Evolutionary conservation across 2,329 filamentous ascomycete genomes (phyloP).

Genomic region (Neopestalotiopsis clavispora): DNA sequence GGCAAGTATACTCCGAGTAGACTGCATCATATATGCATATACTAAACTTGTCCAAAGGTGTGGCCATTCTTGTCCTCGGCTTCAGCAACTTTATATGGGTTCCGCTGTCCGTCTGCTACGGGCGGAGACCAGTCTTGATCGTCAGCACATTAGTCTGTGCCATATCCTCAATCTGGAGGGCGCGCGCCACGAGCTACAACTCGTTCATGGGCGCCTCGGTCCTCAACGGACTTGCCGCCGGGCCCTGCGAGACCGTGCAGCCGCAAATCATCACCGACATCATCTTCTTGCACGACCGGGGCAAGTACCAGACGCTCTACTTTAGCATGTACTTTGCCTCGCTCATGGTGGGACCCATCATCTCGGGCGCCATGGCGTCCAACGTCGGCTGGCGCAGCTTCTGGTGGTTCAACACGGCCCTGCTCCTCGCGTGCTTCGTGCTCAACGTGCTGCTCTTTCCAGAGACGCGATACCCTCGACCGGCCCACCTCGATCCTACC

Average conservation of each 20-base stretch:
- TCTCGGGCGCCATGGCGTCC: slow-evolving; percentile 61
- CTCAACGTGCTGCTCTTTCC: slow-evolving; percentile 65
- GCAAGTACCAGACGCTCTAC: slow-evolving; percentile 58
- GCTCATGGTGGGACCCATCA: slow-evolving; percentile 51
- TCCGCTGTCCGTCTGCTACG: slow-evolving; percentile 50
- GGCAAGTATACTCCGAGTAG: slow-evolving; percentile 1
- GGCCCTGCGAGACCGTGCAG: slow-evolving; percentile 66
- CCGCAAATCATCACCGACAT: slow-evolving; percentile 68
- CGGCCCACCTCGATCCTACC: slow-evolving; percentile 33
- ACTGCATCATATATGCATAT: neutral
- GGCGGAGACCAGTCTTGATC: slow-evolving; percentile 53
- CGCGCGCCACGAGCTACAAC: slow-evolving; percentile 59
- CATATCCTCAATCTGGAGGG: slow-evolving; percentile 54
- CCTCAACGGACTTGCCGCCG: slow-evolving; percentile 66
- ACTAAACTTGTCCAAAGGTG: slow-evolving; percentile 31
- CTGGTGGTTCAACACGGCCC: slow-evolving; percentile 68
- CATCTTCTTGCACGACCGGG: slow-evolving; percentile 68
- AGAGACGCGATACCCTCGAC: slow-evolving; percentile 64
- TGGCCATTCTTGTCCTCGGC: slow-evolving; percentile 51
- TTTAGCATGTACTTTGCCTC: slow-evolving; percentile 67
- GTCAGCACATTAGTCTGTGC: slow-evolving; percentile 48
- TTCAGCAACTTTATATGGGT: slow-evolving; percentile 61
- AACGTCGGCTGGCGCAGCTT: slow-evolving; percentile 65
- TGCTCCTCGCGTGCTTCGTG: slow-evolving; percentile 54
- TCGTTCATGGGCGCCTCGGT: slow-evolving; percentile 63